Conservation (phyloP, 768 basidiomycete genomes). For the Tricholoma flavovirens region DNA sequence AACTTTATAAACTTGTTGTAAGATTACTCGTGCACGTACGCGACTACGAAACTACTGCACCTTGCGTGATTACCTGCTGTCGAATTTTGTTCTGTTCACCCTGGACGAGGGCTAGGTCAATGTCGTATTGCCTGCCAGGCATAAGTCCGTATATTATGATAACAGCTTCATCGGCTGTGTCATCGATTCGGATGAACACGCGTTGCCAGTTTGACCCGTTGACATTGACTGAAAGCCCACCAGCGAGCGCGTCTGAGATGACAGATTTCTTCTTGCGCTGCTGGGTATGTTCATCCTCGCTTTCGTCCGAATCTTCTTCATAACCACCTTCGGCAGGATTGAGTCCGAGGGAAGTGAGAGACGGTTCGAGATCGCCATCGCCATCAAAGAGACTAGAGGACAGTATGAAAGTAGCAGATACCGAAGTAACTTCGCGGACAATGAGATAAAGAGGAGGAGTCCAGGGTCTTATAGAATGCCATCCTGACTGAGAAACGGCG, state of each 20-base stretch:
- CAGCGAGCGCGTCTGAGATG: constrained; percentile 62
- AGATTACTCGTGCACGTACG: constrained; percentile 4
- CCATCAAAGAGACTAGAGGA: constrained; percentile 43
- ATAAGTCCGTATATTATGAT: constrained; percentile 88
- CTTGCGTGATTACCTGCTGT: constrained; percentile 65
- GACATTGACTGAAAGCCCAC: constrained; percentile 74
- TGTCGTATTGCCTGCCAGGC: constrained; percentile 87
- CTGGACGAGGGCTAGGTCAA: constrained; percentile 73
- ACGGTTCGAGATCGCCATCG: constrained; percentile 33
- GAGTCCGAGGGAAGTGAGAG: constrained; percentile 36
- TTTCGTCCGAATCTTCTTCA: constrained; percentile 31
- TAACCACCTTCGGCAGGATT: constrained; percentile 27
- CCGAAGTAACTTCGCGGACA: constrained; percentile 79
- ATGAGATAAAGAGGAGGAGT: constrained; percentile 61
- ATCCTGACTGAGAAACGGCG: constrained; percentile 27
- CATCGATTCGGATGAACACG: constrained; percentile 74
- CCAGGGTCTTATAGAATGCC: constrained; percentile 78
- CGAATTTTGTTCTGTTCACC: constrained; percentile 48
- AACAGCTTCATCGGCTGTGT: constrained; percentile 79
- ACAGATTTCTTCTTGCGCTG: constrained; percentile 33
- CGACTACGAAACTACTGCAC: constrained; percentile 24
- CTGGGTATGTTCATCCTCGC: constrained; percentile 20
- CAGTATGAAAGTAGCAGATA: constrained; percentile 76
- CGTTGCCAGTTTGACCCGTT: constrained; percentile 76
- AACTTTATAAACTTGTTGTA: constrained; percentile 7